Percentiles rank a stretch among this genome's conserved stretches.
Evolutionary conservation across 164 flowering plant species (phyloP).

Genomic region (Cinnamomum micranthum): DNA sequence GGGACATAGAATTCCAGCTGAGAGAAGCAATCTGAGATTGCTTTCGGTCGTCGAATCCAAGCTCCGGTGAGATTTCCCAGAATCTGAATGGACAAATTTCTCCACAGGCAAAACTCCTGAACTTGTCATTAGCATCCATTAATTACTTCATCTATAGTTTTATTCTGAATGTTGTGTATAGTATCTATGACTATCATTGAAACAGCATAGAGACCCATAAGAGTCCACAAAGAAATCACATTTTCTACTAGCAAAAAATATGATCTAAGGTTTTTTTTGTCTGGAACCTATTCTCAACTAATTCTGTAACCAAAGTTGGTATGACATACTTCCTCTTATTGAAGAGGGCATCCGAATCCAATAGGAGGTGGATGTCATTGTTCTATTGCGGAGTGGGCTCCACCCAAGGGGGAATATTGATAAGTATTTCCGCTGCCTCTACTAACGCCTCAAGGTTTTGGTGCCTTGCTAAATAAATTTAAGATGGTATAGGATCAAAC

Average conservation of each 20-base stretch:
- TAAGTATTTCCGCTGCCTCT: no score
- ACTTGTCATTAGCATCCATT: neutral
- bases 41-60: no score
- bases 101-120: constrained; percentile 24
- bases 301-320: no score
- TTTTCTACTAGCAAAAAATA: neutral
- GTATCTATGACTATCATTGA: neutral
- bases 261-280: neutral
- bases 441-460: no score
- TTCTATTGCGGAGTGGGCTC: no score
- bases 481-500: no score
- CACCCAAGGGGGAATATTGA: no score
- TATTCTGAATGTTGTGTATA: neutral
- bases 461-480: no score
- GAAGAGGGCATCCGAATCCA: constrained; percentile 25
- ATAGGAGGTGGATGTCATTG: constrained; percentile 29
- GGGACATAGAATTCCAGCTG: no score
- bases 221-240: neutral
- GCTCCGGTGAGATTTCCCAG: neutral
- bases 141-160: neutral
- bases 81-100: constrained; percentile 31
- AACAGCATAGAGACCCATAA: neutral
- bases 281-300: neutral
- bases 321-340: constrained; percentile 24
- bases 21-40: no score